Evolutionary conservation across 2,329 filamentous ascomycete species (phyloP), one percentile per base, ranked within the genome.

Genomic region (Fusarium sp.): DNA sequence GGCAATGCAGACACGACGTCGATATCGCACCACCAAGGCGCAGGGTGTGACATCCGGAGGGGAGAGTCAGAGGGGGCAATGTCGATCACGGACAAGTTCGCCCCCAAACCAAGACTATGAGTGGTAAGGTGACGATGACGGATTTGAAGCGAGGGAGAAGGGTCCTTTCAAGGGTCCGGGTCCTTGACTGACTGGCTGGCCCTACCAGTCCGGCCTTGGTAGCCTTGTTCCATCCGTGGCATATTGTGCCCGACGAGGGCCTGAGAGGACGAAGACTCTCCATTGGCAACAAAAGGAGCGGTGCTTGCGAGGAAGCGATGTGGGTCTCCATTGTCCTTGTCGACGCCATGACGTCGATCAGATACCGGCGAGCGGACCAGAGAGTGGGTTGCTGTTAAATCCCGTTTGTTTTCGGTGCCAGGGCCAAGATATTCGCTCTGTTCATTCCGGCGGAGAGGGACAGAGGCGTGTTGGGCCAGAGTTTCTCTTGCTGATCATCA

Each of bases 261-360:
- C 57, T 56, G 45, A 45, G 57, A 62, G 68, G 38, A 71, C 56
- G 58, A 43, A 61, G 68, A 64, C 64, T 71, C 59, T 63, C 68
- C 59, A 59, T n/a, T 17, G 6, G 38, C 32, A 33, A 70, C 63
- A 38, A 47, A 37, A 52, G 69, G 59, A 40, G 22, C 38, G 57
- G 64, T 67, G 67, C 70, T 65, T 76, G 70, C 63, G 63, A 66
- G 32, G 59, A 38, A 22, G 25, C 61, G 12, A 59, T 58, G 72
- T 64, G 66, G 67, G 72, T 59, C 71, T 54, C 30, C 33, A 68
- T 52, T 52, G 56, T 35, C 61, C 37, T 66, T 20, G 30, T 66
- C 50, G 38, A 64, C 63, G 68, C 75, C 65, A 76, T 76, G 75
- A 77, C 75, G 75, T 78, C 68, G 75, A 73, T 73, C 66, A 62